phyloP scores from a whole-genome alignment of 768 basidiomycete species.

The Dentipellis sp. region DNA sequence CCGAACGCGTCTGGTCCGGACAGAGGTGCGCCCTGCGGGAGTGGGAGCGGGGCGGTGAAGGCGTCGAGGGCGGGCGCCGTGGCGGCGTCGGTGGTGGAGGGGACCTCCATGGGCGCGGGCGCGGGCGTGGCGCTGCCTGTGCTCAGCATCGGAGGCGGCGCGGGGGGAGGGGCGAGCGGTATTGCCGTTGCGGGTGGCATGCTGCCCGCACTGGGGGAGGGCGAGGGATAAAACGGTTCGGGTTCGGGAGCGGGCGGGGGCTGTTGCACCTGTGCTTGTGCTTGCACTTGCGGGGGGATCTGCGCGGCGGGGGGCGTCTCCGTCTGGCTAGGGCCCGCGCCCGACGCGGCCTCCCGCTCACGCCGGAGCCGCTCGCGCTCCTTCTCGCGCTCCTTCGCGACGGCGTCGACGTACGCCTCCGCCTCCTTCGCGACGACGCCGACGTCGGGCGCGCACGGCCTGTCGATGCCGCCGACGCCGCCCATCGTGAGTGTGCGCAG shows the following conservation, averaged over 20 bases:
- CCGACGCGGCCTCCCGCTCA: constrained; percentile 44
- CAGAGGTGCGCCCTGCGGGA: neutral
- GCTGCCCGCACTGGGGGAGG: constrained; percentile 23
- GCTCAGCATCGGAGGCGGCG: neutral
- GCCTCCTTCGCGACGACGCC: constrained; percentile 50
- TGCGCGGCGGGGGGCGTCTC: neutral
- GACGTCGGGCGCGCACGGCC: constrained; percentile 31
- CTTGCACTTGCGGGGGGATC: constrained; percentile 14
- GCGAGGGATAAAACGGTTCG: constrained; percentile 50
- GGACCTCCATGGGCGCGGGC: neutral
- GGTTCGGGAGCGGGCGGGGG: neutral
- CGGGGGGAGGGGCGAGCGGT: neutral
- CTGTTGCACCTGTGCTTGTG: constrained; percentile 19
- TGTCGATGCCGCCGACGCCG: constrained; percentile 17
- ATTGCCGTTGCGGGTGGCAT: neutral
- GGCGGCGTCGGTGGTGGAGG: neutral
- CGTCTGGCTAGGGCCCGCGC: constrained; percentile 6
- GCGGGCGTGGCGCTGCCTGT: neutral
- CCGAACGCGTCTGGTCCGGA: constrained; percentile 7
- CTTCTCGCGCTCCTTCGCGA: constrained; percentile 67
- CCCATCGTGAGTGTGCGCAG: constrained; percentile 42
- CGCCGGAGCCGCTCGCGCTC: constrained; percentile 67
- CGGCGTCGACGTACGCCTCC: constrained; percentile 62
- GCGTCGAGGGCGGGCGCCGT: neutral
- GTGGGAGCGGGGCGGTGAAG: neutral